Evolutionary conservation across 352 stramenopile species (phyloP).

Genomic region (Phytopythium litorale): DNA sequence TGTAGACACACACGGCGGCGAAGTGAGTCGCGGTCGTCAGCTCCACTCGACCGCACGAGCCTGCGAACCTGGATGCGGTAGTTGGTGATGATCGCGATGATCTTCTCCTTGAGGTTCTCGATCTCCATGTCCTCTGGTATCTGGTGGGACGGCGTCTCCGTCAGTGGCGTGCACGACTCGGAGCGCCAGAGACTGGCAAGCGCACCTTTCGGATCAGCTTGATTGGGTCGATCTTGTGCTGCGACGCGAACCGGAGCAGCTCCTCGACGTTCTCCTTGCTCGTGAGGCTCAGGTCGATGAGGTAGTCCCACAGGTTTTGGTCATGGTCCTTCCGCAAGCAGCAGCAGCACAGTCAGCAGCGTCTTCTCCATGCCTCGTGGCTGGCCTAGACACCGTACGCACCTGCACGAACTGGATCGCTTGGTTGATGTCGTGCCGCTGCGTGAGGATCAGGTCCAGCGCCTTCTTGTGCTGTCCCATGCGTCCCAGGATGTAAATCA

Average conservation of each 20-base stretch:
- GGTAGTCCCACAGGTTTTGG: constrained; percentile 73
- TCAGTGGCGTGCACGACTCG: not conserved
- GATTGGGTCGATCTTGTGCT: constrained; percentile 85
- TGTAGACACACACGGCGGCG: constrained; percentile 11
- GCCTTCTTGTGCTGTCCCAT: constrained; percentile 87
- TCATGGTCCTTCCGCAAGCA: constrained; percentile 49
- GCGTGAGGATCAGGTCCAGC: constrained; percentile 78
- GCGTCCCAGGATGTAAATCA: constrained; percentile 85
- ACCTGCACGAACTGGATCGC: constrained; percentile 80
- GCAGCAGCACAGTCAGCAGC: not conserved
- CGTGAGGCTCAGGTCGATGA: constrained; percentile 77
- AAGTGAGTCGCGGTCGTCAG: not conserved
- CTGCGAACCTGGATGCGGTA: constrained; percentile 70
- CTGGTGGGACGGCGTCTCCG: constrained; percentile 13
- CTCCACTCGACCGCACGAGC: too few relatives aligned
- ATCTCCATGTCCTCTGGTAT: constrained; percentile 84
- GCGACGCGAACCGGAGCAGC: constrained; percentile 60
- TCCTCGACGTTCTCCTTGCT: constrained; percentile 75
- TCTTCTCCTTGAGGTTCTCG: constrained; percentile 74
- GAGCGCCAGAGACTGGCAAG: not conserved
- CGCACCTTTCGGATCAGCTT: constrained; percentile 79
- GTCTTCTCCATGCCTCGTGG: not conserved
- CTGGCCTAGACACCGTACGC: not conserved
- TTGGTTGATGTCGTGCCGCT: constrained; percentile 77
- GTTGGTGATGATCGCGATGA: constrained; percentile 75